Conservation (phyloP, 495 filamentous ascomycete genomes). For the Penicillium arizonense region DNA sequence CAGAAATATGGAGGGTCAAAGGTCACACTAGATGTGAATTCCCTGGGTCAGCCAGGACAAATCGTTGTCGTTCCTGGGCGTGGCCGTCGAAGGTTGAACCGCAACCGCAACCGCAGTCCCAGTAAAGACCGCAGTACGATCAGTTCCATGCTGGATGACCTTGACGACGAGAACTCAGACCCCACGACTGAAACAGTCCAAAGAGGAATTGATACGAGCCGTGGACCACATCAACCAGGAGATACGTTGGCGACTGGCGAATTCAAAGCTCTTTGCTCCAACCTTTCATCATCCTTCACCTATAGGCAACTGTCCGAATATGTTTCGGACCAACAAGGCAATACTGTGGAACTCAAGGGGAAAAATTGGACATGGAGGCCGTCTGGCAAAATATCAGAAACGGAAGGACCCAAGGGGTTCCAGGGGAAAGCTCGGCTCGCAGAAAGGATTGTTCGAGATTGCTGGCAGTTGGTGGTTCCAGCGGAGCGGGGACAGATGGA, state of each 20-base stretch:
- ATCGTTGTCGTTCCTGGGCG: conserved; percentile 35
- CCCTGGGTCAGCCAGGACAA: conserved; percentile 41
- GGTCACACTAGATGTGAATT: conserved; percentile 26
- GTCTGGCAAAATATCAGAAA: conserved; percentile 3
- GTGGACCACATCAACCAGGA: conserved; percentile 11
- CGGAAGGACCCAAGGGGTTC: conserved; percentile 14
- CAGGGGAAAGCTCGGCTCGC: conserved; percentile 34
- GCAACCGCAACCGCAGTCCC: background rate
- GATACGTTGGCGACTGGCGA: conserved; percentile 24
- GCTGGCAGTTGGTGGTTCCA: conserved; percentile 40
- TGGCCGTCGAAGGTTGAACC: conserved; percentile 9
- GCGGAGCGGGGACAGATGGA: conserved; percentile 44
- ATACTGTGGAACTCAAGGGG: background rate
- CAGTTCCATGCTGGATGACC: conserved; percentile 28
- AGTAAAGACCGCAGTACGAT: conserved; percentile 9
- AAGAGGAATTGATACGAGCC: conserved; percentile 26
- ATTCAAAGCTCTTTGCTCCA: conserved; percentile 27
- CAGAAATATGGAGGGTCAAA: background rate
- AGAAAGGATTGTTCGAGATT: conserved; percentile 41
- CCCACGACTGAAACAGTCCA: conserved; percentile 8
- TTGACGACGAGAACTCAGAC: conserved; percentile 20
- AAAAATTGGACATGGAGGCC: conserved; percentile 25
- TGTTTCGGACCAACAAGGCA: conserved; percentile 4
- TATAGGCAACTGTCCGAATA: conserved; percentile 33
- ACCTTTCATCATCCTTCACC: conserved; percentile 36